Evolutionary conservation across 2,329 filamentous ascomycete genomes (phyloP).

Genomic region (Stemphylium vesicarium): DNA sequence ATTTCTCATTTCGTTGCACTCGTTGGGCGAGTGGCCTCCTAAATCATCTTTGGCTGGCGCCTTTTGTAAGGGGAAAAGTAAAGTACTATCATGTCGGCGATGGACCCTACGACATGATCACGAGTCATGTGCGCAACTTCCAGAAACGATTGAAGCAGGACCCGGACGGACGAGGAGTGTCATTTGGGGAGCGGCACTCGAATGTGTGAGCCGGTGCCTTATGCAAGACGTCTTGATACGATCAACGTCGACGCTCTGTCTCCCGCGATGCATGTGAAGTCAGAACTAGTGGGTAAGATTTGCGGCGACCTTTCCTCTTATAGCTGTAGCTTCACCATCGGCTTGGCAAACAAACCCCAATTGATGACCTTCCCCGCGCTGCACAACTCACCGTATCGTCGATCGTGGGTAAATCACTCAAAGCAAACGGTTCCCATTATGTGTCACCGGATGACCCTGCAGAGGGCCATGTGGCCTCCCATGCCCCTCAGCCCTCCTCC

Average conservation of each 20-base stretch:
- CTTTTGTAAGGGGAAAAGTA: neutral
- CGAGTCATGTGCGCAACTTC: neutral
- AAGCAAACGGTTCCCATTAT: conserved; percentile 6
- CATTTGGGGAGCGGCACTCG: neutral
- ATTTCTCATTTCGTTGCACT: too few species aligned
- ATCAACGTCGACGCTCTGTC: neutral
- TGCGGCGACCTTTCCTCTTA: conserved; percentile 9
- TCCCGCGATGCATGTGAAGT: conserved; percentile 13
- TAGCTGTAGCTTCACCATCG: conserved; percentile 7
- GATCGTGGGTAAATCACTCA: conserved; percentile 11
- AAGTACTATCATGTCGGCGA: neutral
- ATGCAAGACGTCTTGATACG: neutral
- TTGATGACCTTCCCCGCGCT: conserved; percentile 10
- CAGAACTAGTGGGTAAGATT: conserved; percentile 4
- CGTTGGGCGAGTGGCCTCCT: too few species aligned
- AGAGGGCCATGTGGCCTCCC: conserved; percentile 2
- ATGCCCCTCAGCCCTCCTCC: neutral
- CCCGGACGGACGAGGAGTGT: neutral
- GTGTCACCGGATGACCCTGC: conserved; percentile 5
- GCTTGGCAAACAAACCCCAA: conserved; percentile 7
- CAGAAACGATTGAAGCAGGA: neutral
- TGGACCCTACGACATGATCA: neutral
- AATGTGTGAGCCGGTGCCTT: neutral
- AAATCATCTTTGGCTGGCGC: neutral
- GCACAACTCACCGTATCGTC: conserved; percentile 10